Conservation (phyloP, 345 rosid species). For the Euclidium syriacum region DNA sequence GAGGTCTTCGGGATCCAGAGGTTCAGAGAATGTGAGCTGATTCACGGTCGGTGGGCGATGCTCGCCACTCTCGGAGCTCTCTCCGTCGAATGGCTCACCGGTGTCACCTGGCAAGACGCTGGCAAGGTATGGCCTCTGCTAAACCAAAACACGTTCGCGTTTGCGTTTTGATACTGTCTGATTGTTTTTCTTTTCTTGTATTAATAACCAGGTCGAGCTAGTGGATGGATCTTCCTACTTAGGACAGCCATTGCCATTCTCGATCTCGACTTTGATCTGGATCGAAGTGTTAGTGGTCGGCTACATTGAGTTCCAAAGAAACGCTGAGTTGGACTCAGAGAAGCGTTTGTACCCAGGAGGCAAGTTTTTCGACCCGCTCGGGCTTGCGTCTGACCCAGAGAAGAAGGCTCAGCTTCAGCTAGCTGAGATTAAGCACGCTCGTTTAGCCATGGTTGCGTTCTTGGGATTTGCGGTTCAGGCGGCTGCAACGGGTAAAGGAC, state of each 20-base stretch:
- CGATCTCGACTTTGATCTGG: conserved; percentile 80
- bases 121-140: conserved; percentile 39
- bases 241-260: conserved; percentile 86
- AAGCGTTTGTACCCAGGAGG: conserved; percentile 93
- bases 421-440: conserved; percentile 99
- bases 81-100: conserved; percentile 58
- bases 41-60: conserved; percentile 90
- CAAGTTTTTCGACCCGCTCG: conserved; percentile 77
- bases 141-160: neutral
- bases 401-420: conserved; percentile 77
- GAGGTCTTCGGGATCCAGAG: conserved; percentile 78
- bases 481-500: conserved; percentile 75
- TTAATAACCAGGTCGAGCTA: conserved; percentile 93
- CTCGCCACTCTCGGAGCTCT: conserved; percentile 65
- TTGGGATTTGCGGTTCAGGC: conserved; percentile 94
- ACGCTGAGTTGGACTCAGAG: conserved; percentile 87
- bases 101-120: conserved; percentile 64
- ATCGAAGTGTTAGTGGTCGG: conserved; percentile 79
- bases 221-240: conserved; percentile 91
- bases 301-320: conserved; percentile 91
- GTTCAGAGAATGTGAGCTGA: conserved; percentile 81
- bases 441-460: conserved; percentile 91
- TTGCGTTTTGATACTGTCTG: neutral
- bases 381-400: conserved; percentile 86
- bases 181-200: neutral